Base-by-base conservation (phyloP, 2,329 filamentous ascomycete genomes). In the Penicillium sp. region DNA sequence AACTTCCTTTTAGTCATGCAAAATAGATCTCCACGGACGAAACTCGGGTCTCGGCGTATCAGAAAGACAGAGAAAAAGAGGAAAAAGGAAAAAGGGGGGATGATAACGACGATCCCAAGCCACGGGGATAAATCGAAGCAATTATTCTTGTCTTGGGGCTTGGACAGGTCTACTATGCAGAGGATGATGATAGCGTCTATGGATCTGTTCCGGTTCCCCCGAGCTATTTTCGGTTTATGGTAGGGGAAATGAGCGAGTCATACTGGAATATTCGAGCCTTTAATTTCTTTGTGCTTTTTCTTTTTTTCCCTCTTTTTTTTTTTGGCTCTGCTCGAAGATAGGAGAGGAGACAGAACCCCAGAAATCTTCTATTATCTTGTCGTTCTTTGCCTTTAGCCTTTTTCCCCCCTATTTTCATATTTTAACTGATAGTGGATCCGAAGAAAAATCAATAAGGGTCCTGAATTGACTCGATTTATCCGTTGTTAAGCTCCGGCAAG, bases 71-170 rank as follows among this genome's bases (percentile, higher is more conserved):
- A 48, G 10, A 13, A 41, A 41, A 27, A 27, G 8, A 34, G 16
- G 31, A 34, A 27, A 33, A 21, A 9, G 21, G 29, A 29, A 46
- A 45, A 39, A 53, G 39, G 51, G 47, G 25, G 33, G 36, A 25
- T 21, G 53, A 36, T n/a, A 49, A 44, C 41, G 57, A 57, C 57
- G 61, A 65, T 63, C 62, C 46, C 54, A 54, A 61, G 59, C 60
- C 60, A 61, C 55, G 50, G 13, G n/a, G 21, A 43, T n/a, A 40
- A 55, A 61, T 55, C 56, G 41, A 50, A 38, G 36, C 34, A 54
- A 58, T 38, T 36, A n/a, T 50, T 53, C 41, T 49, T 19, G 39
- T 36, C 10, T 54, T 55, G 45, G 51, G 50, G 59, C 57, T 60
- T 52, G 47, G 50, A 56, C 45, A 21, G 51, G 16, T 55, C 49